These are phyloP conservation scores for Pezicula neosporulosa DNA, from an alignment of 2,329 filamentous ascomycete species.

Conservation along the genomic window DNA sequence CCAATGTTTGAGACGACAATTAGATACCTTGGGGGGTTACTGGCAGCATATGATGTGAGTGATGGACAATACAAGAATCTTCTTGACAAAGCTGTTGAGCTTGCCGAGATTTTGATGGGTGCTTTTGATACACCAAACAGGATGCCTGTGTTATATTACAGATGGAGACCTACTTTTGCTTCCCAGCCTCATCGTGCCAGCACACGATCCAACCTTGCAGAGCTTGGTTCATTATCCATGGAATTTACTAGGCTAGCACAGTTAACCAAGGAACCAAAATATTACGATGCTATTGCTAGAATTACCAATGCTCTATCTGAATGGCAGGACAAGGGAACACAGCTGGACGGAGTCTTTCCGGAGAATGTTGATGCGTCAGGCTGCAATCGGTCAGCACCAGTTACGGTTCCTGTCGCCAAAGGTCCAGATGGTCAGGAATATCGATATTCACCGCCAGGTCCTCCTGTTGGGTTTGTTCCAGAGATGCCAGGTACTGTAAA, in stretches of 20 bases:
- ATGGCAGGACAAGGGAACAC: slow-evolving; percentile 64
- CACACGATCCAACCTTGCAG: slow-evolving; percentile 50
- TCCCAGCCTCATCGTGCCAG: slow-evolving; percentile 62
- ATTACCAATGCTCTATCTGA: slow-evolving; percentile 78
- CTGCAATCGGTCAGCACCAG: slow-evolving; percentile 49
- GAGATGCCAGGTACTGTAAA: slow-evolving; percentile 10
- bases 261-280: slow-evolving; percentile 74
- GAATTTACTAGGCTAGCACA: slow-evolving; percentile 90
- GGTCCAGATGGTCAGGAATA: neutral
- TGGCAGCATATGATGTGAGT: slow-evolving; percentile 85
- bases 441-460: neutral
- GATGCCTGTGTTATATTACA: slow-evolving; percentile 82
- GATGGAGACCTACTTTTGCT: slow-evolving; percentile 66
- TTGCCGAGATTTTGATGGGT: slow-evolving; percentile 68
- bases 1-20: slow-evolving; percentile 94
- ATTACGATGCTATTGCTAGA: slow-evolving; percentile 85
- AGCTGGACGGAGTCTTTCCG: slow-evolving; percentile 79
- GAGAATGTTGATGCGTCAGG: slow-evolving; percentile 74
- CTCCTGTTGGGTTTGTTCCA: slow-evolving; percentile 27
- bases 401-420: neutral
- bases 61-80: slow-evolving; percentile 64
- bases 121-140: slow-evolving; percentile 86
- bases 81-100: slow-evolving; percentile 67
- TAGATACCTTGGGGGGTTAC: slow-evolving; percentile 80
- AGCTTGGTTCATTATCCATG: slow-evolving; percentile 68